Evolutionary conservation across 2,329 filamentous ascomycete species (phyloP).

Genomic region (Colletotrichum scovillei): DNA sequence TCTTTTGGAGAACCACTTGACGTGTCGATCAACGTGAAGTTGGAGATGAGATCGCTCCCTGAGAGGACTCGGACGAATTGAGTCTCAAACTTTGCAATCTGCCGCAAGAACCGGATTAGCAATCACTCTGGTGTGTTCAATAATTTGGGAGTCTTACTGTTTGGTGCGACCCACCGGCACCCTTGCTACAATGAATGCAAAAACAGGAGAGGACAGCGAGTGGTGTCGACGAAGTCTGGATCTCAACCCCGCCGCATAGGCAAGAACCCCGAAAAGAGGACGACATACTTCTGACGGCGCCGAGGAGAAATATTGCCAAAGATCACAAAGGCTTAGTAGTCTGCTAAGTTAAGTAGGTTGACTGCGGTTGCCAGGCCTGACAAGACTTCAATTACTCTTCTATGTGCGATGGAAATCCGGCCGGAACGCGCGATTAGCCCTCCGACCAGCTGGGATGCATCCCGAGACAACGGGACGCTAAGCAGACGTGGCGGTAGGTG

Average conservation of each 20-base stretch:
- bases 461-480: background rate
- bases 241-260: conserved; percentile 33
- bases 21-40: conserved; percentile 39
- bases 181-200: conserved; percentile 36
- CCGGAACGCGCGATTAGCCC: background rate
- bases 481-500: background rate
- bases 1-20: conserved; percentile 41
- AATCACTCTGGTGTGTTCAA: accelerated
- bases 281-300: conserved; percentile 11
- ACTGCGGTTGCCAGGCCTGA: too few relatives aligned
- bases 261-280: conserved; percentile 28
- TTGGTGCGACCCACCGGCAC: conserved; percentile 31
- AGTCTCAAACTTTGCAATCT: conserved; percentile 43
- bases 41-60: conserved; percentile 8
- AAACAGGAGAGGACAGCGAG: conserved; percentile 34
- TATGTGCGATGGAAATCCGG: background rate
- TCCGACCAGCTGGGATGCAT: background rate
- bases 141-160: conserved; percentile 17
- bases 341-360: too few relatives aligned
- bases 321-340: background rate
- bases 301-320: background rate
- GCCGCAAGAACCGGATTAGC: background rate
- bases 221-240: conserved; percentile 26
- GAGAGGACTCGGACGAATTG: conserved; percentile 34
- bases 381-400: background rate